Base-by-base conservation (phyloP, 2,329 filamentous ascomycete species). In the Diaporthe eres region DNA sequence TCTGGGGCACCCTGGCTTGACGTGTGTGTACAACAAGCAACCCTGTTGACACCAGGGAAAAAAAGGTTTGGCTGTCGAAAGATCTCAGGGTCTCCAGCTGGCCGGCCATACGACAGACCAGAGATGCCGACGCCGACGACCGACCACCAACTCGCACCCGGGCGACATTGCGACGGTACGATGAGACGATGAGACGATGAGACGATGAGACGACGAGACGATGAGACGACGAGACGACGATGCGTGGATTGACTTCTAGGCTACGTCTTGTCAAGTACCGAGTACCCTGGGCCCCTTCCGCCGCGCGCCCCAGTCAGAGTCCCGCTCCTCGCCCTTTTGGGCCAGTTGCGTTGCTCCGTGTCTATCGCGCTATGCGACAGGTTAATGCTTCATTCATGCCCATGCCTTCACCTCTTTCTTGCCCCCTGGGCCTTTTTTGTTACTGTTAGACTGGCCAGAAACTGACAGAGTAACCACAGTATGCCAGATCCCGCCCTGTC, bases 321-420 rank as follows among this genome's bases (percentile, higher is more conserved):
- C 65, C 65, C 65, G 65, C 65, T 42, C 25, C n/a, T 55, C 65
- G 28, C 65, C 47, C n/a, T 42, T 70, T 42, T 70, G 49, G 65
- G 65, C 31, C 65, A 39, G 12, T 53, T 53, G 65, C 34, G 31
- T 53, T 37, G 47, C 47, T 68, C 31, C 31, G 22, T 68, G 31
- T 53, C 47, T 70, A 55, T 70, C 65, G 65, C 65, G 65, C 65
- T 70, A 70, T 53, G 65, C 65, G 65, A 70, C 65, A 70, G 47
- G 65, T 55, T 70, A 70, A 70, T 70, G 49, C 65, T 70, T 55
- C 65, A 37, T 70, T 39, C 65, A 70, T 70, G 49, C 65, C 49
- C 47, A 31, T 39, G 47, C 47, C 12, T 37, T 37, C 15, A 25
- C 25, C 51, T 55, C 22, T 25, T 44, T 39, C 4, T 51, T 44